Evolutionary conservation across 495 filamentous ascomycete species (phyloP), one percentile per base, ranked within the genome.

Genomic region (Astrocystis sublimbata): DNA sequence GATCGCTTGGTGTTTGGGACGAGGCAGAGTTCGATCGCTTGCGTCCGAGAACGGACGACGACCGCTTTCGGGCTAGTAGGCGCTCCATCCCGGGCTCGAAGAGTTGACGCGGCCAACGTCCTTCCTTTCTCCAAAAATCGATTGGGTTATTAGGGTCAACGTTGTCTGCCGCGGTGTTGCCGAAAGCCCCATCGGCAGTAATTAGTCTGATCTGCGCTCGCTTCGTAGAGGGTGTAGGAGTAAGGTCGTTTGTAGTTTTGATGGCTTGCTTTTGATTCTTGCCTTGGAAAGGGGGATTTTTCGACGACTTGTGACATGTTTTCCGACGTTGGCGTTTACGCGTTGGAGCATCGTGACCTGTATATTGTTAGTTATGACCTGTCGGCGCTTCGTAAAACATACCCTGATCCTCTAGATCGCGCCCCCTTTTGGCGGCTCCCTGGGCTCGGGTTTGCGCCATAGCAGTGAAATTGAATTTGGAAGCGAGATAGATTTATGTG

Each of bases 21-120:
- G 67, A 75, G 43, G 52, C 58, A 65, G 72, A 70, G 53, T 72
- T 69, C 45, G 71, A 79, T 70, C 60, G 62, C 53, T 79, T 80
- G 19, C 72, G 60, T 33, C 66, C 54, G 60, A 71, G 63, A 55
- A 71, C 73, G 31, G 69, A 60, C 24, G 63, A 66, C 17, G 71
- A 74, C 61, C 64, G 71, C 68, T 71, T 76, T 64, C 69, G 74
- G 21, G 71, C 70, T 64, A 71, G 63, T 38, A 73, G 58, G 58
- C 64, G 60, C 38, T 65, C 63, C 55, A 64, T 71, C 52, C 54
- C 66, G 41, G 26, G 54, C 38, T 75, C 61, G 28, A 72, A 70
- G 50, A 66, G 70, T 68, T 71, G 57, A 51, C 63, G 46, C 51
- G 73, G 75, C 74, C 72, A 77, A 33, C 30, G 50, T 36, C 33